Percentiles rank a stretch among this genome's conserved stretches.
Conservation (phyloP, 441 rosid species). For the Melastoma candidum region DNA sequence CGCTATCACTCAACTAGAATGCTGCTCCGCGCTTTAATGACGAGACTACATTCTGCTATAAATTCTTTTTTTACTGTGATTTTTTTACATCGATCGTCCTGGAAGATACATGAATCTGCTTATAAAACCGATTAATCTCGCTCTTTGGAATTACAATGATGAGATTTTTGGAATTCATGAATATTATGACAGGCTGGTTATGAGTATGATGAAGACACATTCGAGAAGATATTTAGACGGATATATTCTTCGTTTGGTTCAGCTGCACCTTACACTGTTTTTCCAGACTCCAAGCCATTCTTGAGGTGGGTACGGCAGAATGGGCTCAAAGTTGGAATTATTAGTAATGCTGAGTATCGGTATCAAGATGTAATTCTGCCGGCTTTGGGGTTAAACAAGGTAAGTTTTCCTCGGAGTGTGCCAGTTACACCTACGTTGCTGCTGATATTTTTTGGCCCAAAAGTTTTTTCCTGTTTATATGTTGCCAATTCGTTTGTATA, state of each 20-base stretch:
- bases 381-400: slow-evolving; percentile 74
- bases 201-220: slow-evolving; percentile 85
- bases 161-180: neutral
- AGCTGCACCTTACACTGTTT: slow-evolving; percentile 77
- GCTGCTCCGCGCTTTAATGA: too few relatives aligned
- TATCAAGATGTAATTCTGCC: slow-evolving; percentile 91
- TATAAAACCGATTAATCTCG: too few relatives aligned
- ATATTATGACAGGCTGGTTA: slow-evolving; percentile 72
- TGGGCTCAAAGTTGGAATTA: slow-evolving; percentile 66
- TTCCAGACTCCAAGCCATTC: slow-evolving; percentile 77
- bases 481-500: too few relatives aligned
- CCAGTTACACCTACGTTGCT: too few relatives aligned
- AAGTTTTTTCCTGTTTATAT: too few relatives aligned
- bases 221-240: slow-evolving; percentile 76
- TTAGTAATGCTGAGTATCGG: slow-evolving; percentile 87
- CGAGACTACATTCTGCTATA: too few relatives aligned
- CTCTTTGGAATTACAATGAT: too few relatives aligned
- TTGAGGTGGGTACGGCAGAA: slow-evolving; percentile 70
- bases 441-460: too few relatives aligned
- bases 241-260: slow-evolving; percentile 95
- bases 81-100: too few relatives aligned
- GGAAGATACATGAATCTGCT: too few relatives aligned
- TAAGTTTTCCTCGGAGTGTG: slow-evolving; percentile 13
- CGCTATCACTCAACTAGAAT: too few relatives aligned
- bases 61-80: too few relatives aligned